Evolutionary conservation across 208 protist genomes (phyloP).

Genomic region (Naegleria lovaniensis): DNA sequence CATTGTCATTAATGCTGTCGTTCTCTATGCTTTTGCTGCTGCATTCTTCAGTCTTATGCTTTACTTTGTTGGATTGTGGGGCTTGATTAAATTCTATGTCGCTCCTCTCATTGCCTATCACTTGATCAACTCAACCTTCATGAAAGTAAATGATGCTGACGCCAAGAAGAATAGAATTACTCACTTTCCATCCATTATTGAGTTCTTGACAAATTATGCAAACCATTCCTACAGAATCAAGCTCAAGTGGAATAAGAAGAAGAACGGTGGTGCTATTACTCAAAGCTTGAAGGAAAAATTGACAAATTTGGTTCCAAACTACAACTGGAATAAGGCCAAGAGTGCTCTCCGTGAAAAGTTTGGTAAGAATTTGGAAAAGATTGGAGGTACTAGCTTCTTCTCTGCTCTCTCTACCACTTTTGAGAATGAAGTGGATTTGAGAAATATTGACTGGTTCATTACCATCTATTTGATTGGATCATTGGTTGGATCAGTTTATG

Average conservation of each 20-base stretch:
- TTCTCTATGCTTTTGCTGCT: background rate
- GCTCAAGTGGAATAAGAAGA: slow-evolving; percentile 16
- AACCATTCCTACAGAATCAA: background rate
- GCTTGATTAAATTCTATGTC: background rate
- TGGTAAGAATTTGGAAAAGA: background rate
- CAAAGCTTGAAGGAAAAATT: background rate
- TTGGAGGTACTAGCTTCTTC: background rate
- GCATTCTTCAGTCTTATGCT: background rate
- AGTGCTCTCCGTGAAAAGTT: background rate
- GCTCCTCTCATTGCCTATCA: background rate
- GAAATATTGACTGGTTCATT: slow-evolving; percentile 22
- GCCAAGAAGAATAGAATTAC: background rate
- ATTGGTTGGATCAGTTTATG: background rate
- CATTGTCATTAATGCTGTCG: background rate
- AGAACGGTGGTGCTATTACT: background rate
- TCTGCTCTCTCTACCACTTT: background rate
- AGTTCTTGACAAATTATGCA: slow-evolving; percentile 10
- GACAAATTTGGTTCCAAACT: background rate
- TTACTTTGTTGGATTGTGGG: slow-evolving; percentile 3
- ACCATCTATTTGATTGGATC: background rate
- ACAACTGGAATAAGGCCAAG: slow-evolving; percentile 10
- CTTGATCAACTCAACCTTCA: background rate
- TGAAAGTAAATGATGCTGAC: background rate
- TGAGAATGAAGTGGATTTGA: background rate
- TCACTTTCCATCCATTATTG: slow-evolving; percentile 1